Conservation (phyloP, 805 yeast genomes). For the Wickerhamiella nectarea region DNA sequence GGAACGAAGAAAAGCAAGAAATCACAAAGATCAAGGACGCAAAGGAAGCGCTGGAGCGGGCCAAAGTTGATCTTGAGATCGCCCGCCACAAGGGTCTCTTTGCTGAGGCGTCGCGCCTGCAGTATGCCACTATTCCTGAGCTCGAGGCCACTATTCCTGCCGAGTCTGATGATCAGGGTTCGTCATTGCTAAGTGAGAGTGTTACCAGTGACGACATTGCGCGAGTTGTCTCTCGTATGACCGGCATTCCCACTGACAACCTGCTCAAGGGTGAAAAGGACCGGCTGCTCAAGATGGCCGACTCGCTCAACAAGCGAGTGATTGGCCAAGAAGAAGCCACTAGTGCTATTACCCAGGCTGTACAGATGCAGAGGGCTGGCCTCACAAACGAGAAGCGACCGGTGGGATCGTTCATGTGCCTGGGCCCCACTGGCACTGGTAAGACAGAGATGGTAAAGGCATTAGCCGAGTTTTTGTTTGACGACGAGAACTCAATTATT, state of each 20-base stretch:
- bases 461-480: constrained; percentile 81
- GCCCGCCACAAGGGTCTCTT: constrained; percentile 77
- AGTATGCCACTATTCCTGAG: constrained; percentile 75
- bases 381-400: constrained; percentile 89
- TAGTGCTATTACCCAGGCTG: constrained; percentile 80
- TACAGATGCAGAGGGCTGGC: constrained; percentile 92
- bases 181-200: constrained; percentile 61
- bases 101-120: constrained; percentile 76
- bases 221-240: constrained; percentile 79
- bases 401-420: constrained; percentile 88
- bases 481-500: constrained; percentile 72
- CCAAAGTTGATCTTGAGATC: constrained; percentile 68
- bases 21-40: constrained; percentile 68
- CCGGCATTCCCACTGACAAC: constrained; percentile 88
- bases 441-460: constrained; percentile 92
- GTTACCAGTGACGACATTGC: constrained; percentile 93
- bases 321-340: constrained; percentile 96
- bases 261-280: constrained; percentile 92
- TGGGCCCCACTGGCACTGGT: constrained; percentile 99
- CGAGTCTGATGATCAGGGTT: constrained; percentile 19
- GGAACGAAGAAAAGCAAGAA: constrained; percentile 73
- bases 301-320: constrained; percentile 58
- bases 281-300: constrained; percentile 76
- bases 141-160: constrained; percentile 49
- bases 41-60: constrained; percentile 71